Evolutionary conservation across 2,329 filamentous ascomycete species (phyloP).

Genomic region (Cladosporium colombiae): DNA sequence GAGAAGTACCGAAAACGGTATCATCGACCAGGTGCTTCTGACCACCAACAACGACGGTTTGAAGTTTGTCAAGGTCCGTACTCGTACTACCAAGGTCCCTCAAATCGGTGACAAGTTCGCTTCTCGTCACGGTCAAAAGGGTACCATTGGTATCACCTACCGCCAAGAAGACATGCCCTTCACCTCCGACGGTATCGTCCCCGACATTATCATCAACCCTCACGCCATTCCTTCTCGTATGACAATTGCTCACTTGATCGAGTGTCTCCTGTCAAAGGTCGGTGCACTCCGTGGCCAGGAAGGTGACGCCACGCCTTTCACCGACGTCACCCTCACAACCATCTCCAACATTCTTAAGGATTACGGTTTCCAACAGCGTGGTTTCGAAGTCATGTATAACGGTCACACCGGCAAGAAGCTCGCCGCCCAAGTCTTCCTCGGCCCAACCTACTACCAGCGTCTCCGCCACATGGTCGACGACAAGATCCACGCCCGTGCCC

Average conservation of each 20-base stretch:
- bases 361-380: constrained; percentile 93
- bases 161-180: constrained; percentile 99
- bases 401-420: constrained; percentile 95
- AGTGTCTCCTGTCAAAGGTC: constrained; percentile 96
- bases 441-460: constrained; percentile 98
- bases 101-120: constrained; percentile 99
- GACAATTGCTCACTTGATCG: constrained; percentile 99
- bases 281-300: constrained; percentile 90
- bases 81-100: constrained; percentile 94
- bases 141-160: constrained; percentile 98
- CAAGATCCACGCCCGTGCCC: constrained; percentile 98
- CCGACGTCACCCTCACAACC: constrained; percentile 92
- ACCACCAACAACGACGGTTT: constrained; percentile 94
- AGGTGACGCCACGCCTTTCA: constrained; percentile 96
- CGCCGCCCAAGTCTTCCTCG: constrained; percentile 91
- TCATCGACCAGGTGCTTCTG: constrained; percentile 88
- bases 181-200: constrained; percentile 83
- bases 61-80: constrained; percentile 95
- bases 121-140: constrained; percentile 98
- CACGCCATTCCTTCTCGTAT: constrained; percentile 99
- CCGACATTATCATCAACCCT: constrained; percentile 97
- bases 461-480: constrained; percentile 99
- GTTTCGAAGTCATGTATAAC: constrained; percentile 98
- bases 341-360: constrained; percentile 83
- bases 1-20: constrained; percentile 93